Conservation (phyloP, 352 stramenopile genomes). For the Pythium dissimile region DNA sequence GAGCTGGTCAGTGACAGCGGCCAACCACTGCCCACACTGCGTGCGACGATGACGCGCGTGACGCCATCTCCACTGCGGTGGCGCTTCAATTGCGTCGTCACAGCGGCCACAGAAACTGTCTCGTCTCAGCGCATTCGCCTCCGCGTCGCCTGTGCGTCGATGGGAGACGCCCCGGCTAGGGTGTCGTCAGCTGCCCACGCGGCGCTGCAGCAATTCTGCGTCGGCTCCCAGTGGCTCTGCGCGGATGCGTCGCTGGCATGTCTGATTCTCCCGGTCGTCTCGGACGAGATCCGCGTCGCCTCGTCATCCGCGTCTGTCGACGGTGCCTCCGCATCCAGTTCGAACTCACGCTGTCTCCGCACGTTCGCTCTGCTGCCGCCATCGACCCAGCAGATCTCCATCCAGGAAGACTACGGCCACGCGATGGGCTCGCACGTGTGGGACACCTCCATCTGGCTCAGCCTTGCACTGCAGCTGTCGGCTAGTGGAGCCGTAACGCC, state of each 20-base stretch:
- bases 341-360: conserved; percentile 12
- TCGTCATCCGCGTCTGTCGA: background rate
- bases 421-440: conserved; percentile 66
- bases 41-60: background rate
- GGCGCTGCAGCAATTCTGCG: conserved; percentile 35
- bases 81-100: conserved; percentile 9
- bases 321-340: background rate
- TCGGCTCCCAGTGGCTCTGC: conserved; percentile 23
- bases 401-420: conserved; percentile 62
- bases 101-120: background rate
- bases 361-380: conserved; percentile 5
- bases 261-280: conserved; percentile 41
- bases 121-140: background rate
- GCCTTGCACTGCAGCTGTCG: conserved; percentile 25
- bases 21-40: background rate
- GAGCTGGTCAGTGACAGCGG: too few relatives aligned
- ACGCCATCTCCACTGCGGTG: background rate
- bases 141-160: background rate
- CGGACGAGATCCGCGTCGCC: conserved; percentile 19
- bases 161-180: background rate
- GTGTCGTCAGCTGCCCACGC: conserved; percentile 3
- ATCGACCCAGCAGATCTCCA: background rate
- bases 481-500: too few relatives aligned
- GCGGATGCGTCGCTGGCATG: background rate
- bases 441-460: conserved; percentile 60